Evolutionary conservation across 768 basidiomycete genomes (phyloP), one percentile per base, ranked within the genome.

Genomic region (Termitomyces sp.): DNA sequence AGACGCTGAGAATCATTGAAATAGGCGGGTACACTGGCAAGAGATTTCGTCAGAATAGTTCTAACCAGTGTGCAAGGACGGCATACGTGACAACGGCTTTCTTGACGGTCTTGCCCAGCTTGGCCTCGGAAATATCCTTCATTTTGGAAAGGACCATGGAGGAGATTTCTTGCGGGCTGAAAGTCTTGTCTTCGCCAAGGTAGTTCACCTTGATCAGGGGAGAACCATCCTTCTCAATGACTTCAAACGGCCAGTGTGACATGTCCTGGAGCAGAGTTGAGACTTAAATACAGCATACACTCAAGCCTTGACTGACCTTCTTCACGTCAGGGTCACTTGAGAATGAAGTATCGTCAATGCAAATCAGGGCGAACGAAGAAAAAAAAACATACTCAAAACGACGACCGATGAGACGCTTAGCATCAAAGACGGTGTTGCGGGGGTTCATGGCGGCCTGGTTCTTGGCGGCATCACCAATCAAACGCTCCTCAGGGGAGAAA

Each of bases 381-480:
- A 45, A 44, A 57, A 37, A 18, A 27, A 78, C 88, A 66, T 67
- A 91, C 93, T 98, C 95, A 72, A 88, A 98, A 68, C 95, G 87
- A 66, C 96, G 92, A 69, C 97, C 96, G 70, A 98, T 98, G 70
- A 98, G 86, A 76, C 96, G 95, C 80, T 98, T 98, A 61, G 96
- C 96, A 74, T 98, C 96, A 76, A 98, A 98, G 74, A 98, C 91
- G 66, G 97, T 99, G 84, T 98, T 98, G 70, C 82, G 83, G 63
- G 97, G 97, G 86, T 99, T 99, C 97, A 99, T 99, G 66, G 97
- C 97, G 60, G 92, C 93, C 83, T 98, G 95, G 75, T 97, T 97
- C 78, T 95, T 95, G 62, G 94, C 95, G 69, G 94, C 94, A 86
- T 98, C 95, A 73, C 97, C 95, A 73, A 98, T 98, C 75, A 96